These are phyloP conservation scores for Colletotrichum zoysiae DNA, from an alignment of 2,329 filamentous ascomycete species.

Conservation along the genomic window DNA sequence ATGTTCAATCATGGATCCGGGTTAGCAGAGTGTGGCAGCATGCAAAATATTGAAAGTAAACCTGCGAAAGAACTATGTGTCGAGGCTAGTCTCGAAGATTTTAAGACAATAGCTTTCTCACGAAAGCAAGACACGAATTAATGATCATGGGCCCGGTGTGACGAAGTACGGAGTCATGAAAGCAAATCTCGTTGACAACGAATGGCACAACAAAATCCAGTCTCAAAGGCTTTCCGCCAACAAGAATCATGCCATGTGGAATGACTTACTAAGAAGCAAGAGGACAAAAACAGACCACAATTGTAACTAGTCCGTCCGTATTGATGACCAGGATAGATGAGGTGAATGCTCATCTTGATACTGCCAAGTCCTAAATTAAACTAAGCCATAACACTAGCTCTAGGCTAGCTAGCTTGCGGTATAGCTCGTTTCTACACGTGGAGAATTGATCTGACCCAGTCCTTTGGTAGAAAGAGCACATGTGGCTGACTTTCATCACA, in stretches of 20 bases:
- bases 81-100: background rate
- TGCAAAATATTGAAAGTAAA: background rate
- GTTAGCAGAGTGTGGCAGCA: too few species aligned
- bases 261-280: background rate
- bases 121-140: background rate
- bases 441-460: too few species aligned
- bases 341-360: background rate
- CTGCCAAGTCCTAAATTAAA: background rate
- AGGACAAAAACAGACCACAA: background rate
- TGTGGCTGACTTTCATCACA: background rate
- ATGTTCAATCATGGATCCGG: too few species aligned
- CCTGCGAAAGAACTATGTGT: fast-evolving
- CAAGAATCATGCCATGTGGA: background rate
- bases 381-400: background rate
- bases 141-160: too few species aligned
- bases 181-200: background rate
- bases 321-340: background rate
- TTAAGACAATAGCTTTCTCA: background rate
- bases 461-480: background rate
- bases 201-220: background rate
- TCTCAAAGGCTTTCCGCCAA: background rate
- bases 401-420: background rate
- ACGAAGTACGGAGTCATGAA: background rate
- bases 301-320: background rate
- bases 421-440: background rate